Evolutionary conservation across 176 grass and related monocot species (phyloP), one percentile per base, ranked within the genome.

Genomic region (Dendrocalamus sinicus): DNA sequence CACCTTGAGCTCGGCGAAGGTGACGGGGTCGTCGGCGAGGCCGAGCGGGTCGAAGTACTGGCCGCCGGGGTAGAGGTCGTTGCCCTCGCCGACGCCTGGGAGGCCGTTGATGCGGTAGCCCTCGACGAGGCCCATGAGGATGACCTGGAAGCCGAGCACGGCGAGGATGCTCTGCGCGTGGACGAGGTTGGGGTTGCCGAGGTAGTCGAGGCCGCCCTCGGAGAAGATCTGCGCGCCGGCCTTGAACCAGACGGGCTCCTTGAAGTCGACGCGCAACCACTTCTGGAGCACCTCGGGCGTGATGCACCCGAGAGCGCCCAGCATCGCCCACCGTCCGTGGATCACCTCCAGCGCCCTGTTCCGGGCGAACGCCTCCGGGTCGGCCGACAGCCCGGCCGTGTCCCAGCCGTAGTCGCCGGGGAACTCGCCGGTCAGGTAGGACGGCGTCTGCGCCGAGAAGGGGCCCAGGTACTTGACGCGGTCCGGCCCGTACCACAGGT

Each of bases 201-300:
- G 95, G 80, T 98, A 98, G 81, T 98, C 95, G 72, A 98, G 95
- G 2, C 95, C 95, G 44, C 95, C 95, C 35, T 98, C 95, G 40
- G 93, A 92, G 86, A 98, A 98, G 95, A 98, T 98, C 85, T 98
- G 95, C 12, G 95, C 79, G 51, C 95, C 95, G 60, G 95, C 95
- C 83, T 98, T 98, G 93, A 98, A 98, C 95, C 95, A 98, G 17
- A 98, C 93, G 17, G 95, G 89, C 84, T 98, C 95, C 89, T 95
- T 95, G 89, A 98, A 95, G 79, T 95, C 88, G n/a, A 98, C 93
- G 44, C 89, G 89, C 87, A 97, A 28, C 95, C 95, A 95, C 83
- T 95, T 93, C 91, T 92, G 48, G 6, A 98, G 91, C 75, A 93
- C 91, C 87, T 98, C 95, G 0, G 95, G 95, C 2, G 91, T 93